These are phyloP conservation scores for Combretum micranthum DNA, from an alignment of 345 rosid species.

Conservation along the genomic window DNA sequence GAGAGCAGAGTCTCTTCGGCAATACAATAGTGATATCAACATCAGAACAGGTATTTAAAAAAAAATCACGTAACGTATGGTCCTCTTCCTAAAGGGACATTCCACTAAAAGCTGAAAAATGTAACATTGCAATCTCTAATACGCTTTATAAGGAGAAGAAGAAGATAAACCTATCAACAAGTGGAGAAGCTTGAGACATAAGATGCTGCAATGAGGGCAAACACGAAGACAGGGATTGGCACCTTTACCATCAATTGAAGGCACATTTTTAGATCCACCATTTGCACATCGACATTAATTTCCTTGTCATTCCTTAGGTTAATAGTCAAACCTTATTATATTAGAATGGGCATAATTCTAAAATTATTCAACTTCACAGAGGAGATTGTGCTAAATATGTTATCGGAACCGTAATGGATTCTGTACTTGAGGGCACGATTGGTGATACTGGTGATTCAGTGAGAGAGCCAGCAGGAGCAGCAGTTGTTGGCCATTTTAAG, in stretches of 20 bases:
- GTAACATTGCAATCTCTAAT: not conserved
- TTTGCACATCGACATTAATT: conserved; percentile 27
- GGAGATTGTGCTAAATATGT: not conserved
- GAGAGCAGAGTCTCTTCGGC: conserved; percentile 33
- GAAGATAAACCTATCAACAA: conserved; percentile 14
- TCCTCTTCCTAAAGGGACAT: not conserved
- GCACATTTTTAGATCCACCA: conserved; percentile 56
- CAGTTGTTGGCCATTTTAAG: conserved; percentile 20
- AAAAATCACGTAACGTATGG: not conserved
- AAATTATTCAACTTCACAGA: not conserved
- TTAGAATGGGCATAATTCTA: not conserved
- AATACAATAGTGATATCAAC: conserved; percentile 27
- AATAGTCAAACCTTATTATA: not conserved
- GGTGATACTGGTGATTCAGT: conserved; percentile 43
- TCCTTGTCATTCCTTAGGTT: conserved; percentile 3
- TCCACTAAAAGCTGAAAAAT: conserved; percentile 2
- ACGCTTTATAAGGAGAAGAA: not conserved
- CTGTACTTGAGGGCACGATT: conserved; percentile 46
- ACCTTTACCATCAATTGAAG: conserved; percentile 42
- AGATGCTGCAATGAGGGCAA: conserved; percentile 48
- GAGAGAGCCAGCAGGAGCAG: conserved; percentile 49
- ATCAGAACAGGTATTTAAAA: not conserved
- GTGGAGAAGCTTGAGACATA: conserved; percentile 30
- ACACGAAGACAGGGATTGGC: too few relatives aligned
- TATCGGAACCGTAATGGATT: not conserved